Evolutionary conservation across 1,139 yeast genomes (phyloP), one percentile per base, ranked within the genome.

Genomic region (Yamadazyma pseudoaaseri): DNA sequence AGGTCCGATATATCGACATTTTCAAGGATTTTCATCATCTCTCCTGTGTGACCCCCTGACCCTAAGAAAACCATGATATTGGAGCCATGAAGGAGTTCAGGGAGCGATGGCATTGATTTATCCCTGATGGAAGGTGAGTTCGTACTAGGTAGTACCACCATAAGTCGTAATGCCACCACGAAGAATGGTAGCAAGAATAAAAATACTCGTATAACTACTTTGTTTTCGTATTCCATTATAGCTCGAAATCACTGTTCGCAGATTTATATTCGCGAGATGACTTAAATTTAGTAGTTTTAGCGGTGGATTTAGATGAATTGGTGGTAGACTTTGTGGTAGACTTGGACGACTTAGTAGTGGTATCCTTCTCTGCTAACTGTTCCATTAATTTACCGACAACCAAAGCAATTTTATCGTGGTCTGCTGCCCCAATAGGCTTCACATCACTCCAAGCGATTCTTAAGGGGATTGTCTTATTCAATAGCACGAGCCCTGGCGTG

Each of bases 31-130:
- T 92, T 65, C 18, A 89, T 55, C 95, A 92, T 86, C 55, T 92
- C 97, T 1, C 97, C 97, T 0, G 97, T 90, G 52, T 92, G 98
- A 1, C 97, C 98, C 0, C 76, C 98, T 2, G 94, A 84, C 0
- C 95, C 95, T 5, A 86, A 56, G 10, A 84, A 65, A 1, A 83
- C 62, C 73, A 82, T 68, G 13, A 79, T 47, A 15, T 49, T 51
- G 20, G 57, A 41, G 6, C 62, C 65, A 23, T 16, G 11, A 16
- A 22, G 25, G 13, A 10, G n/a, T 22, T 22, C 6, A 6, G 25
- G 25, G 25, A 9, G 11, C 27, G 6, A 16, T 11, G 12, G 12
- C 10, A 22, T 12, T 12, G 12, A 8, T 8, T 21, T 29, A 11
- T 28, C 23, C 9, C 16, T 6, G 10, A 30, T 16, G 1, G 42